Percentiles rank a stretch among this genome's conserved stretches.
phyloP scores from a whole-genome alignment of 1,284 basidiomycete species.

The Ganoderma lucidum region DNA sequence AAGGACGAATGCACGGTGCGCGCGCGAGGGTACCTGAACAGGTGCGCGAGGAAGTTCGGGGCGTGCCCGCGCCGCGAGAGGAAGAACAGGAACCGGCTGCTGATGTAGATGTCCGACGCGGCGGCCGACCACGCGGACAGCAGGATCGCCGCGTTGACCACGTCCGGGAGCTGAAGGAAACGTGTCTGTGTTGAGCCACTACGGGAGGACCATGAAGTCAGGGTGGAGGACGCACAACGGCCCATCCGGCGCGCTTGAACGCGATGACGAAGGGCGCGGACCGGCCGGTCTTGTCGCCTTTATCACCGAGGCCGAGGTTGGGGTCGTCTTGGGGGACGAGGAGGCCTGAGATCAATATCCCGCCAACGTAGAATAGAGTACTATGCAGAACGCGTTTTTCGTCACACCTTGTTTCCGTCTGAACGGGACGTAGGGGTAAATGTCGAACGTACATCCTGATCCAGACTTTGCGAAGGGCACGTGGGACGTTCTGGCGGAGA shows the following conservation, averaged over 20 bases:
- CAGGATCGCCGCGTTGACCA: constrained; percentile 51
- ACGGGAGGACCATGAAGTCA: neutral
- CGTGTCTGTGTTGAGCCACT: neutral
- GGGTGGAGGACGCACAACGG: constrained; percentile 35
- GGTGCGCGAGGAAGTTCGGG: constrained; percentile 45
- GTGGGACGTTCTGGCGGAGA: constrained; percentile 45
- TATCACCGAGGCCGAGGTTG: constrained; percentile 38
- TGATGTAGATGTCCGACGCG: constrained; percentile 59
- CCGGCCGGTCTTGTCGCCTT: constrained; percentile 46
- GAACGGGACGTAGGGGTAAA: neutral
- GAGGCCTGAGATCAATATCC: constrained; percentile 56
- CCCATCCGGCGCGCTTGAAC: constrained; percentile 50
- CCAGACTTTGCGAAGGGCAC: constrained; percentile 59
- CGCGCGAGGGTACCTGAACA: constrained; percentile 33
- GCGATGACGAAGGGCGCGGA: constrained; percentile 60
- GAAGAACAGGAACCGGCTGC: constrained; percentile 58
- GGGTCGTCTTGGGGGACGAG: constrained; percentile 54
- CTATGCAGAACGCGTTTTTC: constrained; percentile 19
- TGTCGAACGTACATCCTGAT: constrained; percentile 53
- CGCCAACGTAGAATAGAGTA: constrained; percentile 40
- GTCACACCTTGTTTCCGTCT: neutral
- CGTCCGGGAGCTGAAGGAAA: constrained; percentile 52
- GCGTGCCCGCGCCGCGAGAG: constrained; percentile 53
- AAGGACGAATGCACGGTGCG: neutral
- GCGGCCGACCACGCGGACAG: constrained; percentile 63